Base-by-base conservation (phyloP, 2,329 filamentous ascomycete species). In the Cercospora sp. region DNA sequence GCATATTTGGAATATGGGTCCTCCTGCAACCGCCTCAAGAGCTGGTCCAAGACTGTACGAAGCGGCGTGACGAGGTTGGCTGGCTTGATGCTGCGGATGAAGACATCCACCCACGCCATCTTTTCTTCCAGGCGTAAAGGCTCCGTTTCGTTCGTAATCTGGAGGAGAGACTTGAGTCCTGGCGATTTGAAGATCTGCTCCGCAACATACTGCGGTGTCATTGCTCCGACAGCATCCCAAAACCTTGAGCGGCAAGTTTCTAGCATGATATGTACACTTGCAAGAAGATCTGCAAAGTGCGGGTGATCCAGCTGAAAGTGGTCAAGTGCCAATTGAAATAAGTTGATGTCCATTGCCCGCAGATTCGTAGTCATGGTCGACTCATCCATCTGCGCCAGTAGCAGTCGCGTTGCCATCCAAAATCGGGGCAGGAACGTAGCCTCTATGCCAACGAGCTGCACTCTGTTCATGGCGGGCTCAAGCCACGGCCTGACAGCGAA, bases 151-250 rank as follows among this genome's bases (percentile, higher is more conserved):
- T 83, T 79, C 3, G 82, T 83, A 69, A 82, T 83, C 71, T 85
- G 83, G 12, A 94, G 84, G 6, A 91, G 78, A n/a, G 81, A 80
- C 37, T 85, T 85, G 73, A 91, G 88, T 3, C 87, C 84, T 7
- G 89, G 89, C 70, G 91, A 93, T 67, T 86, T 87, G 74, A 95
- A 92, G 53, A 97, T 87, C 71, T 93, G 87, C 77, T 97, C 93
- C n/a, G 93, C 88, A 59, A 98, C 88, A 37, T 90, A 88, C 51
- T 89, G 89, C 3, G 93, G 90, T 0, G 91, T 90, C 61, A 94
- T 92, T 32, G 92, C 88, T 61, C 91, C 90, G 81, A 97, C 90
- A 1, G 93, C 90, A 74, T 93, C 90, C 94, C 94, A 97, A 74
- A 97, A 95, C 55, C 91, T 91, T 65, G 86, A 87, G 0, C 93